These are phyloP conservation scores for Colletotrichum godetiae DNA, from an alignment of 2,329 filamentous ascomycete genomes.

Conservation along the genomic window DNA sequence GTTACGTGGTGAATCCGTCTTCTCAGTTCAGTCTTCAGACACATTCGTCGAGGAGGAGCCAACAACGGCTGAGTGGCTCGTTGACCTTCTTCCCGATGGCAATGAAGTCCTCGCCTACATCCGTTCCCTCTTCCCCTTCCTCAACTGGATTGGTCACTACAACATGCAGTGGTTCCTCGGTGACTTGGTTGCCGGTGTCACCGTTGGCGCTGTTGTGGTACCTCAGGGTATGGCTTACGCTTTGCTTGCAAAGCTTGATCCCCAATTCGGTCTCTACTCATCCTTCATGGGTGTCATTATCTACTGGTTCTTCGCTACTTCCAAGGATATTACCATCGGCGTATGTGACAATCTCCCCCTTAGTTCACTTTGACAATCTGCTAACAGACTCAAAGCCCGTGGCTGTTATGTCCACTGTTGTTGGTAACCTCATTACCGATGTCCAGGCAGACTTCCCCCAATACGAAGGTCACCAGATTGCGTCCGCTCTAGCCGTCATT, in stretches of 20 bases:
- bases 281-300: slow-evolving; percentile 95
- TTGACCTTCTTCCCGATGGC: slow-evolving; percentile 69
- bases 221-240: slow-evolving; percentile 98
- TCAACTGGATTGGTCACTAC: slow-evolving; percentile 89
- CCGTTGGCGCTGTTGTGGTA: slow-evolving; percentile 78
- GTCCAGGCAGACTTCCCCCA: slow-evolving; percentile 68
- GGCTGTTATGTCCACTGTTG: slow-evolving; percentile 92
- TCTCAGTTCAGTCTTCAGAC: slow-evolving; percentile 78
- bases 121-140: slow-evolving; percentile 84
- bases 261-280: slow-evolving; percentile 90
- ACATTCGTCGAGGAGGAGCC: slow-evolving; percentile 88
- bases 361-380: not conserved
- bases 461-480: slow-evolving; percentile 73
- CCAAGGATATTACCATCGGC: slow-evolving; percentile 98
- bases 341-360: slow-evolving; percentile 61
- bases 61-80: slow-evolving; percentile 78
- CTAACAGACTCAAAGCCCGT: slow-evolving; percentile 71
- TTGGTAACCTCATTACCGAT: slow-evolving; percentile 81
- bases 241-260: slow-evolving; percentile 79
- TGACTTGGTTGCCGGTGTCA: slow-evolving; percentile 82
- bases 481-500: slow-evolving; percentile 82
- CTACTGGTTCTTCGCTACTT: slow-evolving; percentile 98
- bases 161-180: slow-evolving; percentile 90
- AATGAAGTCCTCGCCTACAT: slow-evolving; percentile 70
- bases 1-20: slow-evolving; percentile 81